phyloP scores from a whole-genome alignment of 495 filamentous ascomycete species.

The Penicillium angulare region DNA sequence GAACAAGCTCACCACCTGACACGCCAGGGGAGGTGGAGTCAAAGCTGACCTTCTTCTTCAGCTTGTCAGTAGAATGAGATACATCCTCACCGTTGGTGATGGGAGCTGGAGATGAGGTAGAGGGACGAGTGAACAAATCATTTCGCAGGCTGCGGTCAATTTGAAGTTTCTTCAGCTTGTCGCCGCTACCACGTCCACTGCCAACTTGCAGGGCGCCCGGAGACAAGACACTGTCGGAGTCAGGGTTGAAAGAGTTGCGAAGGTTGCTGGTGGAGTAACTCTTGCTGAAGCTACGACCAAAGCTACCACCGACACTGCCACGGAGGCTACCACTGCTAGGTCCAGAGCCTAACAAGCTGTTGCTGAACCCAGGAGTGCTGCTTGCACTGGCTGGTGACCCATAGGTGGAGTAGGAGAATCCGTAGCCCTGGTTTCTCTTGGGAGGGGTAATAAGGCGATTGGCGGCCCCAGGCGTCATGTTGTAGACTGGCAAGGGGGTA shows the following conservation, averaged over 20 bases:
- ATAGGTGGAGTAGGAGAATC: constrained; percentile 87
- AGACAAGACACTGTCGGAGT: constrained; percentile 77
- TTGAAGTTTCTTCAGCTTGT: constrained; percentile 80
- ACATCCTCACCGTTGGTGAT: constrained; percentile 51
- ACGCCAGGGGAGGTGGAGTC: constrained; percentile 55
- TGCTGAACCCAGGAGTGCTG: constrained; percentile 65
- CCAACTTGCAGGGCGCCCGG: constrained; percentile 81
- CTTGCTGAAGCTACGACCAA: constrained; percentile 60
- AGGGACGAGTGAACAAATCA: constrained; percentile 62
- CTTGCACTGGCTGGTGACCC: constrained; percentile 72
- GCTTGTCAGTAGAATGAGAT: constrained; percentile 36
- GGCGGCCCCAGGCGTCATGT: constrained; percentile 76
- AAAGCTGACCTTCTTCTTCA: constrained; percentile 89
- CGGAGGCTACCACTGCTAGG: constrained; percentile 43
- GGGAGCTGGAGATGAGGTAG: constrained; percentile 44
- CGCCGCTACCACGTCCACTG: constrained; percentile 58
- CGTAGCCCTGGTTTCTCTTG: constrained; percentile 66
- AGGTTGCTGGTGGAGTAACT: constrained; percentile 67
- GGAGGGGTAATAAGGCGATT: constrained; percentile 79
- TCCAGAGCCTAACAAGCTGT: constrained; percentile 56
- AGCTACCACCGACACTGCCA: constrained; percentile 47
- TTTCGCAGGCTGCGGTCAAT: constrained; percentile 82
- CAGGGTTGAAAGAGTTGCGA: constrained; percentile 59
- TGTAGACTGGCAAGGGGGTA: constrained; percentile 80
- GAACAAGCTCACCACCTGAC: constrained; percentile 43